Percentiles rank a stretch among this genome's conserved stretches.
phyloP scores from a whole-genome alignment of 306 rosid species.

The Medicago arabica region DNA sequence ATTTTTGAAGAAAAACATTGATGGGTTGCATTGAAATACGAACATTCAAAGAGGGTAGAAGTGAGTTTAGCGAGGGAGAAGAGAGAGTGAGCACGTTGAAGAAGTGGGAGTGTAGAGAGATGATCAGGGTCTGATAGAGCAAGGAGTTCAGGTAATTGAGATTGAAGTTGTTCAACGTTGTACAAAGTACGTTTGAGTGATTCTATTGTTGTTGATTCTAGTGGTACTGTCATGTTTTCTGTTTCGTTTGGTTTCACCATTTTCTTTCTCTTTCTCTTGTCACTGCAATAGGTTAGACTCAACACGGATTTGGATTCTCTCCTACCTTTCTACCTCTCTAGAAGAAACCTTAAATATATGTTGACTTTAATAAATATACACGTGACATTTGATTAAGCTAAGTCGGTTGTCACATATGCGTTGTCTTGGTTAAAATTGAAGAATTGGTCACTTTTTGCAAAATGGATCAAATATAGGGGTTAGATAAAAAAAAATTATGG shows the following conservation, averaged over 20 bases:
- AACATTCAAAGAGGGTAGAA: constrained; percentile 70
- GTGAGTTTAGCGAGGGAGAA: constrained; percentile 76
- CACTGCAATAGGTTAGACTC: background rate
- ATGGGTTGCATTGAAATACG: background rate
- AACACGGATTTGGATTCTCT: constrained; percentile 2
- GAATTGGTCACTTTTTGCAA: no score
- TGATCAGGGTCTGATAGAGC: constrained; percentile 63
- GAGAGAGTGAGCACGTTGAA: constrained; percentile 81
- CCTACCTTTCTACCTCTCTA: no score
- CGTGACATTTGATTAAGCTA: no score
- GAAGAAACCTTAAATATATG: no score
- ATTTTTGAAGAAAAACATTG: background rate
- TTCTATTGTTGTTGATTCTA: constrained; percentile 57
- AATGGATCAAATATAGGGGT: no score
- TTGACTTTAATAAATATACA: no score
- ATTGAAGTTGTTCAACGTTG: constrained; percentile 50
- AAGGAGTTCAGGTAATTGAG: constrained; percentile 55
- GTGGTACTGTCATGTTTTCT: constrained; percentile 57
- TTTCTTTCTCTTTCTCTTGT: background rate
- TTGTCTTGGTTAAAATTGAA: no score
- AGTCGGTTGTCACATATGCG: no score
- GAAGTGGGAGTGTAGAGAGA: constrained; percentile 66
- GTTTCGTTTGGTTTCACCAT: constrained; percentile 60
- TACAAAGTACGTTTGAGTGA: constrained; percentile 57
- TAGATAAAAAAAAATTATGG: no score